Conservation (phyloP, 306 rosid genomes). For the Malus sieversii region DNA sequence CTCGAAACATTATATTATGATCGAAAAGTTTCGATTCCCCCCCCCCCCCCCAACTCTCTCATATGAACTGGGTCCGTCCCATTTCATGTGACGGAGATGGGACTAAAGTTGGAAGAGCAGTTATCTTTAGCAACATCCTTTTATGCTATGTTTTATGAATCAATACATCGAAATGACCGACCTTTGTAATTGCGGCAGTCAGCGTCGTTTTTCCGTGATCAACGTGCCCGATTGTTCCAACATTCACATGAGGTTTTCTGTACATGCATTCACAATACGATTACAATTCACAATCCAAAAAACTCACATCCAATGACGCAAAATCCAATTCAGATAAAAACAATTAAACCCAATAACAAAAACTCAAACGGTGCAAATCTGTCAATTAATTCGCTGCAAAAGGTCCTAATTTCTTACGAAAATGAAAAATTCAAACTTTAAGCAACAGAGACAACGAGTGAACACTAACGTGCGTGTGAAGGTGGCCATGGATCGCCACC, state of each 20-base stretch:
- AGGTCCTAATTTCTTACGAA: background rate
- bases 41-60: background rate
- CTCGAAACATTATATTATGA: background rate
- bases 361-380: background rate
- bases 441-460: too few species aligned
- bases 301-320: background rate
- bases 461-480: conserved; percentile 66
- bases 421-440: background rate
- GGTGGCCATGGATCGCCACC: conserved; percentile 83
- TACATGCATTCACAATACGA: background rate
- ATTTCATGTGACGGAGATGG: background rate
- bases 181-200: conserved; percentile 98
- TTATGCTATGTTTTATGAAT: background rate
- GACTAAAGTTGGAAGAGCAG: background rate
- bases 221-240: conserved; percentile 92
- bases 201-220: conserved; percentile 96
- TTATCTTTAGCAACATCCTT: background rate
- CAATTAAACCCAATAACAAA: background rate
- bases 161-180: conserved; percentile 20
- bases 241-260: conserved; percentile 93
- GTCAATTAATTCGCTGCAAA: background rate
- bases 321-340: background rate
- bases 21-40: background rate
- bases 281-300: background rate
- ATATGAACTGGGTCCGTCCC: background rate